Evolutionary conservation across 2,329 filamentous ascomycete species (phyloP), one percentile per base, ranked within the genome.

Genomic region (Hymenoscyphus repandus): DNA sequence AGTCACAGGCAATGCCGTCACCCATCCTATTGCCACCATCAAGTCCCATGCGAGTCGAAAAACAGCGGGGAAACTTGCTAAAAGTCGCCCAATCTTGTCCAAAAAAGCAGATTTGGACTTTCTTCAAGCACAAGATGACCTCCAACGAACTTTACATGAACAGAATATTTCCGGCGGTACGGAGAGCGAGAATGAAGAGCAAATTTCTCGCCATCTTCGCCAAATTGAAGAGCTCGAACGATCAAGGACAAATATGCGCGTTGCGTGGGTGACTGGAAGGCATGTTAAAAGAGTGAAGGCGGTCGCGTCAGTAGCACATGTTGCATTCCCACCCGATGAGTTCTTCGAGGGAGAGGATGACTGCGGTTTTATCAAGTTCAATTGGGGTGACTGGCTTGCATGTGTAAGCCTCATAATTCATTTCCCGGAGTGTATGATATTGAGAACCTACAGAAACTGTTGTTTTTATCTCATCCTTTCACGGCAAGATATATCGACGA

Each of bases 21-120:
- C 50, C n/a, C 39, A 60, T 41, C 55, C 58, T 3, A 60, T 58
- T 37, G 39, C 47, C 30, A 44, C 59, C n/a, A 52, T 58, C 30
- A 61, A 56, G 32, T 43, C 47, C 11, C 47, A 45, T 31, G 55
- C 54, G 22, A 58, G 55, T 11, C 49, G 42, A 15, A 56, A 55
- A n/a, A 54, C 59, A 7, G 59, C 58, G 5, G 45, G 51, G 1
- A 57, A 51, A 15, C 27, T 63, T 41, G 58, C 59, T 10, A 56
- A 60, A 27, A 56, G 56, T 39, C 50, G 49, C 2, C 54, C 54
- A 11, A 65, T 68, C 40, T 52, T 69, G 6, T 61, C 69, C 3
- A 64, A 68, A 43, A 63, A 67, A 9, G 58, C 65, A 15, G 65
- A 71, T 12, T 62, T 70, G 1, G 63, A 70, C 22, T 60, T 70